Base-by-base conservation (phyloP, 2,329 filamentous ascomycete species). In the Chrysoporthe austroafricana region DNA sequence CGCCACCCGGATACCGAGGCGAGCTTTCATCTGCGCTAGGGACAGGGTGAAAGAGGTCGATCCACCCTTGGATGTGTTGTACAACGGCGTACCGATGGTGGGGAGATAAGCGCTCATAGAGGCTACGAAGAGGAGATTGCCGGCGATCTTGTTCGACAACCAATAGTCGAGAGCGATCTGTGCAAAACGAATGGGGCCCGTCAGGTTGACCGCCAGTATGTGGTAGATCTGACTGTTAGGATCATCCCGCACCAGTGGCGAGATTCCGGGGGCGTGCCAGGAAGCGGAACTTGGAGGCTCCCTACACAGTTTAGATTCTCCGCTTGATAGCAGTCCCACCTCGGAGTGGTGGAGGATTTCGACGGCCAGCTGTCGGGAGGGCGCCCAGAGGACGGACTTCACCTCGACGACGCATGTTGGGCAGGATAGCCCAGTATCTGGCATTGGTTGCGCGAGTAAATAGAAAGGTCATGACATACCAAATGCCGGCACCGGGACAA, bases 91-190 rank as follows among this genome's bases (percentile, higher is more conserved):
- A 46, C 64, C 64, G 52, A 66, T 63, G 26, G 42, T 58, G 3
- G 64, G 64, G 6, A 66, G 64, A 59, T 66, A 66, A 18, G 64
- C 50, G 26, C 50, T 54, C 50, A 54, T 54, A 21, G 50, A 54
- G 36, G 62, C 21, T 7, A 67, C 62, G 21, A 58, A 39, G n/a
- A 67, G 66, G 21, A 67, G 66, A 46, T 43, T 67, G 44, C 62
- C 66, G 7, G n/a, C 46, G 42, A 64, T 67, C 44, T 67, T 64
- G 54, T 61, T 64, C 18, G 26, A n/a, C 43, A 67, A 5, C 66
- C 66, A 64, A 67, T 74, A 74, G 48, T 74, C 69, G n/a, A 74
- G 46, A 14, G 73, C 73, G 44, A 74, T 71, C 70, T 75, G 73
- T 3, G 73, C 64, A 5, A 74, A 64, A 11, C 73, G 68, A 34